Percentiles rank a stretch among this genome's conserved stretches.
Conservation (phyloP, 768 basidiomycete genomes). For the Hebeloma cylindrosporum region DNA sequence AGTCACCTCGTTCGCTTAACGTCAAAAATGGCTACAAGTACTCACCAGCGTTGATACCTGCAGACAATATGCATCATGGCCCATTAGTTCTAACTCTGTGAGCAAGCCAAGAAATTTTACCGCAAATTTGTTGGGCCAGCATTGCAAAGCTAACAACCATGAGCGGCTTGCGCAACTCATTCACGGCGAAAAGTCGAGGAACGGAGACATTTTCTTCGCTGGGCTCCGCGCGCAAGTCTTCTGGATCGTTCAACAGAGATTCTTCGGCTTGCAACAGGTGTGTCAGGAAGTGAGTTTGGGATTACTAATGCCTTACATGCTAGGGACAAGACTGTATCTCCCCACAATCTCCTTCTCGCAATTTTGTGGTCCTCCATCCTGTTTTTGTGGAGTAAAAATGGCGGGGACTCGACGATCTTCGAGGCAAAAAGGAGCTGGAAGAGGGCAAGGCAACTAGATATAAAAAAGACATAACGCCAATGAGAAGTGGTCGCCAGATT, state of each 20-base stretch:
- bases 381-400: constrained; percentile 57
- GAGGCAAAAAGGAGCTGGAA: constrained; percentile 56
- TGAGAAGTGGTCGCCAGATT: constrained; percentile 62
- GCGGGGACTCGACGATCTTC: constrained; percentile 68
- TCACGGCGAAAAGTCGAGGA: constrained; percentile 48
- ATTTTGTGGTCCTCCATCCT: constrained; percentile 49
- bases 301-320: constrained; percentile 25
- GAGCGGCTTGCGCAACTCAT: constrained; percentile 61
- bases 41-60: constrained; percentile 76
- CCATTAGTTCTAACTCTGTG: neutral
- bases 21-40: neutral
- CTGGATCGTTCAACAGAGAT: constrained; percentile 39
- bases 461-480: constrained; percentile 72
- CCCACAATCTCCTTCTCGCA: constrained; percentile 57
- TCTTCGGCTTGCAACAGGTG: constrained; percentile 31
- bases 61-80: constrained; percentile 8
- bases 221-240: constrained; percentile 26
- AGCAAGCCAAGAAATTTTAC: constrained; percentile 32
- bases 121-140: constrained; percentile 79
- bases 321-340: constrained; percentile 22
- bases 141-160: constrained; percentile 68
- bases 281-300: neutral
- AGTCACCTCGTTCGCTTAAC: constrained; percentile 11
- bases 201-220: constrained; percentile 43
- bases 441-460: constrained; percentile 57